phyloP scores from a whole-genome alignment of 2,329 filamentous ascomycete species.

The Colletotrichum ledebouriae region DNA sequence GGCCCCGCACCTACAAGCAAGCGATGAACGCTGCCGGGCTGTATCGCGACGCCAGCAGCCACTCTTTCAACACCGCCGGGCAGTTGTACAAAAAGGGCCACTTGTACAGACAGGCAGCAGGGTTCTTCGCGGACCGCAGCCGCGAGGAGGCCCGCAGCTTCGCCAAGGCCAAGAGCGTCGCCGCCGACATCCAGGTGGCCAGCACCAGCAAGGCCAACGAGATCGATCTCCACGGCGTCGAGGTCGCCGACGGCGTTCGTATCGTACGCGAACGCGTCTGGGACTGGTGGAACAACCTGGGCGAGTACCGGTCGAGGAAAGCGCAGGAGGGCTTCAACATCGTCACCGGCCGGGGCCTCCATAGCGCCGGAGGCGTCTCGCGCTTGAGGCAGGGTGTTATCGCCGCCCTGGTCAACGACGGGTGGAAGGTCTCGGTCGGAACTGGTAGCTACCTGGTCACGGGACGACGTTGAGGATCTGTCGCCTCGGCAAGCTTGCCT shows the following conservation, averaged over 20 bases:
- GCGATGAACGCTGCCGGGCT: slow-evolving; percentile 47
- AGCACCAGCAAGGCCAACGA: slow-evolving; percentile 71
- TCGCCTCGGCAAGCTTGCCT: slow-evolving; percentile 9
- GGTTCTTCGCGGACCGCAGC: slow-evolving; percentile 79
- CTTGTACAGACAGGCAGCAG: slow-evolving; percentile 81
- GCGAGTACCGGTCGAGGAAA: slow-evolving; percentile 70
- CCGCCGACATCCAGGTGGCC: slow-evolving; percentile 79
- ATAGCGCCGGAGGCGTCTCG: slow-evolving; percentile 82
- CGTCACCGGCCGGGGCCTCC: slow-evolving; percentile 84
- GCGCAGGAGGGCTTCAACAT: slow-evolving; percentile 75
- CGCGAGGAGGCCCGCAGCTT: slow-evolving; percentile 73
- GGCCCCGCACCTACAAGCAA: slow-evolving; percentile 31
- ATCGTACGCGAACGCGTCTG: slow-evolving; percentile 78
- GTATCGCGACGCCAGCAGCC: slow-evolving; percentile 47
- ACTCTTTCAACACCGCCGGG: slow-evolving; percentile 55
- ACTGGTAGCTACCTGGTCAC: slow-evolving; percentile 79
- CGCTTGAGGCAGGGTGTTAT: slow-evolving; percentile 85
- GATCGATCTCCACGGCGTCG: slow-evolving; percentile 87
- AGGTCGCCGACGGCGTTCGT: slow-evolving; percentile 82
- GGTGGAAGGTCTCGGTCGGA: slow-evolving; percentile 84
- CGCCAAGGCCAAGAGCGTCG: slow-evolving; percentile 70
- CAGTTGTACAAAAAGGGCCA: slow-evolving; percentile 63
- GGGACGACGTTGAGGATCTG: slow-evolving; percentile 61
- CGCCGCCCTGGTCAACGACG: slow-evolving; percentile 79
- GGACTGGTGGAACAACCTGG: slow-evolving; percentile 82